Evolutionary conservation across 2,329 filamentous ascomycete genomes (phyloP), one percentile per base, ranked within the genome.

Genomic region (Harringtonia aguacate): DNA sequence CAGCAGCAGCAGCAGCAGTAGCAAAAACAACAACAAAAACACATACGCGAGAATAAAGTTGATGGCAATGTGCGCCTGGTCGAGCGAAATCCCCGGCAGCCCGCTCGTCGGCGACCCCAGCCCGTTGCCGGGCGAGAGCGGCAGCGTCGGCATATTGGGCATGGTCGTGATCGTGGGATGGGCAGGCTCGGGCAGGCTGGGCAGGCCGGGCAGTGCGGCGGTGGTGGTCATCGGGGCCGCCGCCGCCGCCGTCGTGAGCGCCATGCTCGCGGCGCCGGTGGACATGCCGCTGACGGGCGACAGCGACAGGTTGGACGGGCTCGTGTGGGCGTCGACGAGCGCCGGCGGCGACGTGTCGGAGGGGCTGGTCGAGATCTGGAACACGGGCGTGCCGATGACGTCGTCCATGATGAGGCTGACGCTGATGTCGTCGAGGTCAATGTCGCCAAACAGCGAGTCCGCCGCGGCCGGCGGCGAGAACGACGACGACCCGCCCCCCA

Each of bases 1-100:
- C 8, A 28, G 18, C 8, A 20, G 10, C n/a, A 9, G 17, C 15
- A 9, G 30, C 12, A 18, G n/a, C 8, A 18, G n/a, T 31, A 17
- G 30, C n/a, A 27, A 8, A n/a, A 43, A 36, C 7, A 14, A 38
- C 29, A 31, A 31, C 30, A 35, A 8, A 10, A 38, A 30, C 18
- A 46, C 68, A 50, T 60, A 75, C 71, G 67, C 65, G 20, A 75
- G 59, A 45, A 75, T 72, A 43, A 75, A 73, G 56, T 75, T 75
- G 49, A 75, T 64, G 17, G 63, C 69, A 36, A 61, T 58, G 35
- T 68, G 64, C 28, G 67, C 69, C 51, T 73, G 62, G 4, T 58
- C 56, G 1, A 57, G 54, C 6, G 58, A 62, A 46, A 63, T 56
- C 38, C 56, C 57, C 13, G 54, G 47, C 47, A 39, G 20, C 17